A percentile compares a stretch with the other conserved stretches of the same genome.
Conservation (phyloP, 2,329 filamentous ascomycete genomes). For the Monosporascus sp. region DNA sequence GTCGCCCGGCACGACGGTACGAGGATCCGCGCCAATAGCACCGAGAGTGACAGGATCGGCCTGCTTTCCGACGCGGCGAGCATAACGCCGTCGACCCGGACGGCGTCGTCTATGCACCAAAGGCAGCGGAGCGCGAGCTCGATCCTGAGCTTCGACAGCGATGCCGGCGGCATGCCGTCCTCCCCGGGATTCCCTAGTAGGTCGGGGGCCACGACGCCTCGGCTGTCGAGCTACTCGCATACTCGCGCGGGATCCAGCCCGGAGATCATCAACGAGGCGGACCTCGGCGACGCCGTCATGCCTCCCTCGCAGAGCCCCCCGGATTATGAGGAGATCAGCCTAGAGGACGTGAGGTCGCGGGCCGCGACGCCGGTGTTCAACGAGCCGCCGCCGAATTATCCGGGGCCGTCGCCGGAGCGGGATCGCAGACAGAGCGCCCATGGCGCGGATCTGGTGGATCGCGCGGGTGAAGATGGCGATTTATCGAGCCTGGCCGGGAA, state of each 20-base stretch:
- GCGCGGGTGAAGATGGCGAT: slow-evolving; percentile 18
- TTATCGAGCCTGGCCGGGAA: slow-evolving; percentile 9
- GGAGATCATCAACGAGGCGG: slow-evolving; percentile 45
- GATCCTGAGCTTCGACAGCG: slow-evolving; percentile 47
- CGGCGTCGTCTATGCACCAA: slow-evolving; percentile 28
- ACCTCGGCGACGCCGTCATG: slow-evolving; percentile 41
- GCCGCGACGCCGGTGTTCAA: slow-evolving; percentile 33
- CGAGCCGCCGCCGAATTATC: slow-evolving; percentile 49
- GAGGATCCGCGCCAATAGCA: slow-evolving; percentile 65
- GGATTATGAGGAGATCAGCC: slow-evolving; percentile 46
- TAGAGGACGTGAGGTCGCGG: slow-evolving; percentile 33
- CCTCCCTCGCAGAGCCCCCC: slow-evolving; percentile 38
- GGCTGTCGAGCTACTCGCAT: slow-evolving; percentile 22
- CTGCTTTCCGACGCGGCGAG: slow-evolving; percentile 58
- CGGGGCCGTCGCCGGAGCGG: slow-evolving; percentile 29
- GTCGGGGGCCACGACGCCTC: slow-evolving; percentile 39
- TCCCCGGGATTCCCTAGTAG: slow-evolving; percentile 31
- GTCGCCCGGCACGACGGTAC: slow-evolving; percentile 74
- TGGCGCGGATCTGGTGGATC: slow-evolving; percentile 19
- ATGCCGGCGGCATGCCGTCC: slow-evolving; percentile 28
- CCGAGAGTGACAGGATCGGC: slow-evolving; percentile 66
- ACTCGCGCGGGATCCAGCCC: slow-evolving; percentile 44
- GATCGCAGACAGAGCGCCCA: slow-evolving; percentile 29
- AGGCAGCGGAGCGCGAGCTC: slow-evolving; percentile 49
- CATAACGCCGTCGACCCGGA: slow-evolving; percentile 25